Conservation (phyloP, 331 rosid species). For the Pyracantha coccinea region DNA sequence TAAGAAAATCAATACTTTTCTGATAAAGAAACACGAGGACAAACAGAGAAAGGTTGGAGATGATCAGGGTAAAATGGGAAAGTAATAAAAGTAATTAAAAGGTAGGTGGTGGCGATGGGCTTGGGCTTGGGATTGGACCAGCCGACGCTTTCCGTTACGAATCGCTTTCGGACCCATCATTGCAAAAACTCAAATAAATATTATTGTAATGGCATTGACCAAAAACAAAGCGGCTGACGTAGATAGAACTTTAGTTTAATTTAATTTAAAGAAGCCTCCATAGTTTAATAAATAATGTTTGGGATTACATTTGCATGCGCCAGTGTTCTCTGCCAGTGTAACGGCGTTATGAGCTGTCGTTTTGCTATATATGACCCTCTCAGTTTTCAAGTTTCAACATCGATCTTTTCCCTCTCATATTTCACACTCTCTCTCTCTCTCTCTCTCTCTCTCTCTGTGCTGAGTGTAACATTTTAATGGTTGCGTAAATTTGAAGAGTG, state of each 20-base stretch:
- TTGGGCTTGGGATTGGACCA: conserved; percentile 5
- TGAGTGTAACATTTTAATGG: conserved; percentile 13
- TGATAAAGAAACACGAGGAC: not conserved
- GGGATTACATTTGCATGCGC: conserved; percentile 6
- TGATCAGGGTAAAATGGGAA: not conserved
- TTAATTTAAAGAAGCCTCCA: not conserved
- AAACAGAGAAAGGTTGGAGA: not conserved
- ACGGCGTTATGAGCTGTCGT: conserved; percentile 74
- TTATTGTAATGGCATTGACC: conserved; percentile 35
- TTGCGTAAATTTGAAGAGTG: conserved; percentile 84
- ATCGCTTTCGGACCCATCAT: conserved; percentile 26
- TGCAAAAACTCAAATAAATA: not conserved
- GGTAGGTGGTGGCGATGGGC: conserved; percentile 5
- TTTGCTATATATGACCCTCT: conserved; percentile 44
- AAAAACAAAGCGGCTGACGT: conserved; percentile 38
- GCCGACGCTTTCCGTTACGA: conserved; percentile 52
- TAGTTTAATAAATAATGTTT: not conserved
- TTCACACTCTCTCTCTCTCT: conserved; percentile 12
- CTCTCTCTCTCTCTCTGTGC: not conserved
- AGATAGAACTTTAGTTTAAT: conserved; percentile 1
- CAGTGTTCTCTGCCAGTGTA: conserved; percentile 10
- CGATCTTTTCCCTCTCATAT: conserved; percentile 11
- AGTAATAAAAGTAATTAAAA: not conserved
- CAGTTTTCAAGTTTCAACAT: conserved; percentile 12
- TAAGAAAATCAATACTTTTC: not conserved